These are phyloP conservation scores for Tolypocladium tundrense DNA, from an alignment of 2,329 filamentous ascomycete genomes.

Conservation along the genomic window DNA sequence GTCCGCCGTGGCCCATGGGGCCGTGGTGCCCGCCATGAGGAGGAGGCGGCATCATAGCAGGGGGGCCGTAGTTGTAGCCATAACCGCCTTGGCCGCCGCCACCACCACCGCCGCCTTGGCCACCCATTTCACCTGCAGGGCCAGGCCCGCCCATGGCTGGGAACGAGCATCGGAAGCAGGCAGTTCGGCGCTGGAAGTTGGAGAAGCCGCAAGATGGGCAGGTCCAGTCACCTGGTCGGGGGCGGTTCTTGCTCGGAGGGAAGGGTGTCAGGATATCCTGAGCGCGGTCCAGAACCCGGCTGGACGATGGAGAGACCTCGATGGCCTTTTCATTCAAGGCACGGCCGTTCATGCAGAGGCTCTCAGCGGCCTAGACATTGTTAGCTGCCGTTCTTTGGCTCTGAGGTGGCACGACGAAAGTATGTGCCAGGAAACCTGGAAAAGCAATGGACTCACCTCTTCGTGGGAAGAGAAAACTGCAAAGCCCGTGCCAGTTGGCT, in stretches of 20 bases:
- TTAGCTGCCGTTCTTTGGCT: conserved; percentile 1
- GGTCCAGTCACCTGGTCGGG: conserved; percentile 95
- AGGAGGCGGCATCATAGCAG: conserved; percentile 69
- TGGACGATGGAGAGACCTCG: conserved; percentile 96
- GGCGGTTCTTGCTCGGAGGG: conserved; percentile 96
- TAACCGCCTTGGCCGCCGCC: conserved; percentile 40
- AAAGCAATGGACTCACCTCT: conserved; percentile 58
- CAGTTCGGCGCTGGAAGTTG: conserved; percentile 97
- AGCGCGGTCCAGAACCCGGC: conserved; percentile 87
- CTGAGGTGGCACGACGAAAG: neutral
- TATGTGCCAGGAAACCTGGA: neutral
- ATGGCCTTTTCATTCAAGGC: conserved; percentile 98
- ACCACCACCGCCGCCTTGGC: conserved; percentile 23
- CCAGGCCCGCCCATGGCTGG: conserved; percentile 73
- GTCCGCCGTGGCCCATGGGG: conserved; percentile 48
- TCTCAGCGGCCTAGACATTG: conserved; percentile 70
- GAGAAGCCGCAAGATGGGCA: conserved; percentile 98
- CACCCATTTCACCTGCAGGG: conserved; percentile 52
- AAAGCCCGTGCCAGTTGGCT: conserved; percentile 97
- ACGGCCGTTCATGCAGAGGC: conserved; percentile 97
- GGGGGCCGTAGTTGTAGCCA: conserved; percentile 53
- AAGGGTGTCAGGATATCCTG: conserved; percentile 95
- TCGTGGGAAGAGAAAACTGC: conserved; percentile 98
- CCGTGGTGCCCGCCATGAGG: conserved; percentile 61
- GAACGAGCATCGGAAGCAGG: conserved; percentile 98